Base-by-base conservation (phyloP, 441 rosid genomes). In the Gossypium schwendimanii region DNA sequence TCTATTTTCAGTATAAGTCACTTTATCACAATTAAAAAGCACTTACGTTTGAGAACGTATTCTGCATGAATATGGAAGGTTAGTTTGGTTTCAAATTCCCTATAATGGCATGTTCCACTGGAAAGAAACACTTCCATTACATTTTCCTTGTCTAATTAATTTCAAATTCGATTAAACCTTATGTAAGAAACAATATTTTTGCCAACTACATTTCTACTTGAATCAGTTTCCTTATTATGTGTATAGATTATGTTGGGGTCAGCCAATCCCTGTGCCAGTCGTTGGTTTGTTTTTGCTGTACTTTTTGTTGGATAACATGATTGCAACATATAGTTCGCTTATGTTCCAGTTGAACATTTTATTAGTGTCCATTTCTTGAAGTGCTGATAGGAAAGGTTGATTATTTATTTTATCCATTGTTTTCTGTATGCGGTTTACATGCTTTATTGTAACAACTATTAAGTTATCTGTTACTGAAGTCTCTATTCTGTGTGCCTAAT, bases 391-490 rank as follows among this genome's bases (percentile, higher is more conserved):
- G 26, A 54, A 21, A 21, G 26, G 53, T 24, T 36, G 12, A 6
- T 9, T 18, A 18, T 55, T 39, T 55, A 14, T 21, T 20, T 6
- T 12, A 14, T 31, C 10, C 0, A 4, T 33, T 31, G 11, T 69
- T 66, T 49, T 68, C 26, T 31, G 53, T 8, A 26, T 23, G 18
- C 18, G 12, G 6, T 17, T 18, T 60, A 66, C 61, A 26, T 2
- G 11, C 62, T 47, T 36, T 3, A 8, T 58, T 49, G 14, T 58
- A n/a, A 66, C 36, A 50, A 45, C 49, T 15, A 45, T 23, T 39
- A 23, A 71, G 62, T 47, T 70, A 44, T 58, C 65, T 76, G 24
- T 65, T 33, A 45, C 79, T 80, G 23, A 75, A 21, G 26, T 74
- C 14, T 59, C 70, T 66, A 41, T 14, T 60, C 17, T 74, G 26